These are phyloP conservation scores for Salix exigua DNA, from an alignment of 345 rosid genomes.

Conservation along the genomic window DNA sequence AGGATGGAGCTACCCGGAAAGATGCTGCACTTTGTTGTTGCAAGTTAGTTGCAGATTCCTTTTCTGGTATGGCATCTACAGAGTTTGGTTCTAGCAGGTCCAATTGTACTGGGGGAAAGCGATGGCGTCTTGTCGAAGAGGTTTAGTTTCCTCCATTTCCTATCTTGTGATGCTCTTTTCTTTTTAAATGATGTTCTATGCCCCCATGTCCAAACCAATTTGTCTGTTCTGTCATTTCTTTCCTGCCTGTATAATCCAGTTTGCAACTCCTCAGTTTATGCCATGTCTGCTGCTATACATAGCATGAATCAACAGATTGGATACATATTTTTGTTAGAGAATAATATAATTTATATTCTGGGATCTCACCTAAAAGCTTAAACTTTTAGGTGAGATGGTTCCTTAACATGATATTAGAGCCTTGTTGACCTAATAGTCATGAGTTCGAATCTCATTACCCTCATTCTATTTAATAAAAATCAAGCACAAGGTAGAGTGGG, in stretches of 20 bases:
- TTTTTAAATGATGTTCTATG: background rate
- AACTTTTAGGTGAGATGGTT: too few relatives aligned
- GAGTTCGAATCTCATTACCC: too few relatives aligned
- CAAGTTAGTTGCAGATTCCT: constrained; percentile 75
- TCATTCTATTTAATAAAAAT: too few relatives aligned
- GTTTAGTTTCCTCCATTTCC: constrained; percentile 28
- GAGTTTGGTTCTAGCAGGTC: constrained; percentile 74
- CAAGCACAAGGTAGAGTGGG: too few relatives aligned
- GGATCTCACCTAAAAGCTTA: too few relatives aligned
- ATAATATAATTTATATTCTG: too few relatives aligned
- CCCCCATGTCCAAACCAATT: background rate
- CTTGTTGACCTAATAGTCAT: too few relatives aligned
- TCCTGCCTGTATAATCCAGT: background rate
- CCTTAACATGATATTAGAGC: too few relatives aligned
- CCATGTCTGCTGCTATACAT: background rate
- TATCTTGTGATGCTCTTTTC: background rate
- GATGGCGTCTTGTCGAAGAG: constrained; percentile 87
- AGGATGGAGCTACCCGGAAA: constrained; percentile 81
- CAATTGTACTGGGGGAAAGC: constrained; percentile 70
- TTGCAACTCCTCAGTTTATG: background rate
- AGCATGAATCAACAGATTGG: background rate
- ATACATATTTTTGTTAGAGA: background rate
- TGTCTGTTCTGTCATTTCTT: background rate
- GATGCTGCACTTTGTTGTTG: constrained; percentile 96
- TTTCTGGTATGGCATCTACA: constrained; percentile 43